Evolutionary conservation across 208 protist genomes (phyloP), one percentile per base, ranked within the genome.

Genomic region (Trypanosoma scelopori): DNA sequence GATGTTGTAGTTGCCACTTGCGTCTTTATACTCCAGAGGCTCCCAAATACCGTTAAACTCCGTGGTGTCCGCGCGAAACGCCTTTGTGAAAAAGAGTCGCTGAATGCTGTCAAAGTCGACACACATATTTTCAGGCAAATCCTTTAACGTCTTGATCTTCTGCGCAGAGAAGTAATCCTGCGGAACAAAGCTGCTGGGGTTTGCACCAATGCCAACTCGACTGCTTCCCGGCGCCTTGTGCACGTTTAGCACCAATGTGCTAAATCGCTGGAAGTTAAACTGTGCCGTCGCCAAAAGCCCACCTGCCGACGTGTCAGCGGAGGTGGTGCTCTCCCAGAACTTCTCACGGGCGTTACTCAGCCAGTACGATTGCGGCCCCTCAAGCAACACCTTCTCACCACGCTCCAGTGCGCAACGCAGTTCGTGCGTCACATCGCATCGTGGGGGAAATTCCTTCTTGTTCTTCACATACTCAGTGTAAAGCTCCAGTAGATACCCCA

Each of bases 311-410:
- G 92, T 97, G 76, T 95, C 84, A 0, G 92, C 92, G 13, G 89
- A 95, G 15, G 92, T 97, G 27, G 87, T 90, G 73, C 87, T 94
- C 45, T 83, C 88, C 90, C 92, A 97, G 69, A 97, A 97, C 77
- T 95, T 95, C 48, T 95, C 90, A 47, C 87, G 78, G 11, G 86
- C 84, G 71, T 97, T 97, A 72, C 85, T 93, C 12, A 97, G 79
- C 87, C 90, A 97, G 72, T 96, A 97, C 1, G 92, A 95, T 74
- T 97, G 92, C 28, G 92, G 92, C 13, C 92, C 92, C 72, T 97
- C 92, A 18, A 97, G 66, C 35, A 97, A 69, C 28, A 97, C 72
- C 65, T 97, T 95, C 64, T 94, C 87, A 20, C 88, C 86, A 5
- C 75, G 75, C 64, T 68, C 53, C 32, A 97, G 43, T 20, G 92